phyloP scores from a whole-genome alignment of 2,329 filamentous ascomycete species.

The Aspergillus sp. region DNA sequence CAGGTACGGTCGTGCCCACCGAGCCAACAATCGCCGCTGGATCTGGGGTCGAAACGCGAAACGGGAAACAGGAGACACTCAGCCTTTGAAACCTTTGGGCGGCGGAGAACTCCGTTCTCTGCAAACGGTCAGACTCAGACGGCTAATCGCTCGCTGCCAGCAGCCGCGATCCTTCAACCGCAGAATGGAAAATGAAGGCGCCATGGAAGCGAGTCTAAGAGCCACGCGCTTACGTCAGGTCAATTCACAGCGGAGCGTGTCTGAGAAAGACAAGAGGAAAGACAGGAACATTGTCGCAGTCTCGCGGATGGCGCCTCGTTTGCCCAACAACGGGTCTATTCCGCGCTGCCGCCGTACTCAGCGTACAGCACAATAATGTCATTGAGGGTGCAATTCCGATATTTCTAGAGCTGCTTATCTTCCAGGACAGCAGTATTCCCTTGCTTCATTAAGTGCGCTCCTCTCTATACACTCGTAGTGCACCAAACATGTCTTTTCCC shows the following conservation, averaged over 20 bases:
- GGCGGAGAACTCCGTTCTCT: neutral
- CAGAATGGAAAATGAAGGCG: neutral
- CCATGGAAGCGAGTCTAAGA: neutral
- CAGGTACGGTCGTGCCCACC: conserved; percentile 8
- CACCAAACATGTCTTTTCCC: neutral
- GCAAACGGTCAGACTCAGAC: neutral
- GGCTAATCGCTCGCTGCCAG: too few relatives aligned
- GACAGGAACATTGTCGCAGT: neutral
- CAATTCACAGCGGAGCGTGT: neutral
- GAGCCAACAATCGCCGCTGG: neutral
- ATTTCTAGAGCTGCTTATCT: neutral
- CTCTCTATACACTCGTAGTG: neutral
- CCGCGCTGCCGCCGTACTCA: neutral
- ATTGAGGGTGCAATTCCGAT: neutral
- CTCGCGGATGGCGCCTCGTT: neutral
- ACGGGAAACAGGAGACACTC: too few relatives aligned
- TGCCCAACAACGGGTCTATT: neutral
- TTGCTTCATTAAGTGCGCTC: neutral
- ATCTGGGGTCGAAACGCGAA: neutral
- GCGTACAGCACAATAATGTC: neutral
- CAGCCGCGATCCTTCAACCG: neutral
- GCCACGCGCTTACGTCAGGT: neutral
- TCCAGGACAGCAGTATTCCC: too few relatives aligned
- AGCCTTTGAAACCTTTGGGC: too few relatives aligned
- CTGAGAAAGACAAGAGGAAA: neutral